Conservation (phyloP, 306 rosid genomes). For the Senna siamea region DNA sequence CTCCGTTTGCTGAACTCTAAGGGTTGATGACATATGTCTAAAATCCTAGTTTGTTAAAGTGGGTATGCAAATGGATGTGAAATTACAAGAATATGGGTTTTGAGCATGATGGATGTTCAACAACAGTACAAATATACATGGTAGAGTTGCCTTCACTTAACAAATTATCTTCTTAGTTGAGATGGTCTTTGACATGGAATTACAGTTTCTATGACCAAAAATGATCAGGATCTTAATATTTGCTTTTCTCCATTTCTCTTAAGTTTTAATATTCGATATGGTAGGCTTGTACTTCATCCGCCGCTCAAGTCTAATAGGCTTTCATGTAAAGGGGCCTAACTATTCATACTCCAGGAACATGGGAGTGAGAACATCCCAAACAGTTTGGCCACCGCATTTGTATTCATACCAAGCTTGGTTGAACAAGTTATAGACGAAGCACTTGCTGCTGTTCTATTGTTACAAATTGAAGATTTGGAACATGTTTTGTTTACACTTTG, state of each 20-base stretch:
- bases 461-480: slow-evolving; percentile 2
- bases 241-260: too few species aligned
- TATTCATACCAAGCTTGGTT: not conserved
- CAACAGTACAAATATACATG: too few species aligned
- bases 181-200: too few species aligned
- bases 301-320: too few species aligned
- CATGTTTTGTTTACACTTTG: not conserved
- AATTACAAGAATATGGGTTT: slow-evolving; percentile 4
- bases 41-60: not conserved
- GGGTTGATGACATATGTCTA: too few species aligned
- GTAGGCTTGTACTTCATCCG: too few species aligned
- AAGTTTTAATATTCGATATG: too few species aligned
- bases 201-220: too few species aligned
- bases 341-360: not conserved
- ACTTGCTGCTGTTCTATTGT: too few species aligned
- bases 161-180: too few species aligned
- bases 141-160: not conserved
- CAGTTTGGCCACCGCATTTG: not conserved
- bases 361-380: not conserved
- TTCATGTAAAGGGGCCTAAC: too few species aligned
- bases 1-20: not conserved
- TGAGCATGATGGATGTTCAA: slow-evolving; percentile 17
- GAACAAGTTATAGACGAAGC: not conserved
- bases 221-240: too few species aligned
- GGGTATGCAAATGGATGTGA: slow-evolving; percentile 28